phyloP scores from a whole-genome alignment of 1,284 basidiomycete genomes.

The Trichosporon coremiiforme region DNA sequence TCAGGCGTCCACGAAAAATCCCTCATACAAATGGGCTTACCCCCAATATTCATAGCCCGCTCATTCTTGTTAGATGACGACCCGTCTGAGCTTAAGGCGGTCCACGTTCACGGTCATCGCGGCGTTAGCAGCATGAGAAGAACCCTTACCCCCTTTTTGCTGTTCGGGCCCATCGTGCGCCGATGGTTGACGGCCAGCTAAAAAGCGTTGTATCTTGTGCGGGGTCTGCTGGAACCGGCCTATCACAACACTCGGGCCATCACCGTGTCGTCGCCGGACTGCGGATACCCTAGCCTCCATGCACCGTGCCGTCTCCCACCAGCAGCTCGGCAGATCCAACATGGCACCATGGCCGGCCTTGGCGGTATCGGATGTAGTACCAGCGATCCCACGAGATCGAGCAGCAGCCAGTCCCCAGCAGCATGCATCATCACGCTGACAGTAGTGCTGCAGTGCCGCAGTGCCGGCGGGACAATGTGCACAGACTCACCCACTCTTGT shows the following conservation, averaged over 20 bases:
- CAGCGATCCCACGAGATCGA: constrained; percentile 1
- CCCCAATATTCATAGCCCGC: not conserved
- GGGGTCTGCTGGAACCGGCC: not conserved
- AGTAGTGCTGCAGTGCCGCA: not conserved
- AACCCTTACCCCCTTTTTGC: not conserved
- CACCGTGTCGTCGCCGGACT: not conserved
- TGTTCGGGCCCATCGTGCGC: not conserved
- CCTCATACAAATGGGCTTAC: not conserved
- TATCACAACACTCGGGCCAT: not conserved
- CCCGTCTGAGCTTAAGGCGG: not conserved
- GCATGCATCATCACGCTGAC: not conserved
- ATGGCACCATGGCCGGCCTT: not conserved
- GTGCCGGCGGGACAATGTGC: not conserved
- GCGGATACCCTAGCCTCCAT: not conserved
- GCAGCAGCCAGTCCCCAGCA: constrained; percentile 1
- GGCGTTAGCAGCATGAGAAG: not conserved
- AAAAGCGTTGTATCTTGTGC: not conserved
- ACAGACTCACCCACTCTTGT: constrained; percentile 6
- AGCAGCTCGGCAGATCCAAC: not conserved
- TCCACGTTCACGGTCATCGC: not conserved
- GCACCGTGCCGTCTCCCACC: not conserved
- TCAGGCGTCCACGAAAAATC: constrained; percentile 6
- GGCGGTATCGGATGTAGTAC: not conserved
- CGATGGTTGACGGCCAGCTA: not conserved
- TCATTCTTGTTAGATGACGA: not conserved